Evolutionary conservation across 2,329 filamentous ascomycete species (phyloP).

Genomic region (Ophiosphaerella narmari): DNA sequence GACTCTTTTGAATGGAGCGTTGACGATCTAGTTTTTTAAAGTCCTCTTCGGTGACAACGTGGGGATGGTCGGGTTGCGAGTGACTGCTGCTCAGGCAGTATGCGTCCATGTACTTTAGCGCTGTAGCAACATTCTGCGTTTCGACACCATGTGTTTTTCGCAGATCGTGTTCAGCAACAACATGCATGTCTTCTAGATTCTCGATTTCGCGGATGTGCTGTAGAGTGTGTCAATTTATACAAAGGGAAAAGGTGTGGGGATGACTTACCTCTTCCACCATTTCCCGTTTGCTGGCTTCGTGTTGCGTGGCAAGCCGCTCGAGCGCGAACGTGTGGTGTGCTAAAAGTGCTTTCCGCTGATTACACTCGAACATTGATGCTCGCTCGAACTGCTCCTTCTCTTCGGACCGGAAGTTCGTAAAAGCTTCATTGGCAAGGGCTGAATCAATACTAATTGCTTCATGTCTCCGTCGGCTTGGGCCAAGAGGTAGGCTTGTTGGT

Average conservation of each 20-base stretch:
- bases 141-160: slow-evolving; percentile 49
- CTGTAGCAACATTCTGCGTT: slow-evolving; percentile 49
- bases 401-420: slow-evolving; percentile 28
- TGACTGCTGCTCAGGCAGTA: slow-evolving; percentile 49
- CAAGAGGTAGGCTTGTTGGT: slow-evolving; percentile 9
- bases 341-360: slow-evolving; percentile 37
- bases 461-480: slow-evolving; percentile 14
- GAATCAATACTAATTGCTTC: slow-evolving; percentile 25
- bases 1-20: slow-evolving; percentile 42
- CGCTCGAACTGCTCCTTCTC: slow-evolving; percentile 38
- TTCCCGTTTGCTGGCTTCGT: slow-evolving; percentile 25
- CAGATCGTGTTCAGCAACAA: slow-evolving; percentile 50
- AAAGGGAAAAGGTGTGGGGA: background rate
- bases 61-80: slow-evolving; percentile 24
- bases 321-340: slow-evolving; percentile 30
- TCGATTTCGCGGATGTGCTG: slow-evolving; percentile 48
- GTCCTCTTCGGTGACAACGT: slow-evolving; percentile 52
- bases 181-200: slow-evolving; percentile 52
- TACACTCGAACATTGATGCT: slow-evolving; percentile 38
- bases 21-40: slow-evolving; percentile 50
- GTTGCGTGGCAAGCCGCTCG: slow-evolving; percentile 23
- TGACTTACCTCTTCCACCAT: slow-evolving; percentile 36
- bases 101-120: slow-evolving; percentile 54
- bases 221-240: slow-evolving; percentile 21
- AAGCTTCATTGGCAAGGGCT: slow-evolving; percentile 32